Evolutionary conservation across 2,329 filamentous ascomycete species (phyloP).

Genomic region (Simplicillium sp.): DNA sequence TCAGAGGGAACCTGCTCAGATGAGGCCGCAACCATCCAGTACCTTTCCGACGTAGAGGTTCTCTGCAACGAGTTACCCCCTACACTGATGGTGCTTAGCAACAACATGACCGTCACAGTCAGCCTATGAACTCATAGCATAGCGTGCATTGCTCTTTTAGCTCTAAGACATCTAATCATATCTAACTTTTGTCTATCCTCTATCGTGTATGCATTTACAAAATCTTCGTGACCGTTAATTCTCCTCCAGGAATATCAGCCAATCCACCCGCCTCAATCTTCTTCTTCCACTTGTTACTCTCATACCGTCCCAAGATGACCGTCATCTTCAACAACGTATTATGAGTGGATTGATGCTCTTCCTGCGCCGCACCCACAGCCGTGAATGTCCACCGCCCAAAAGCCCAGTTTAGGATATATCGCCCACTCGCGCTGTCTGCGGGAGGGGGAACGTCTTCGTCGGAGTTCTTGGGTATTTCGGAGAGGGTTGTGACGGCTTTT

Average conservation of each 20-base stretch:
- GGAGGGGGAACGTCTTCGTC: slow-evolving; percentile 33
- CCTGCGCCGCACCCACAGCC: slow-evolving; percentile 28
- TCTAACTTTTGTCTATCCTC: not conserved
- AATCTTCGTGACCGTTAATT: slow-evolving; percentile 43
- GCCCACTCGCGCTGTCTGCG: slow-evolving; percentile 21
- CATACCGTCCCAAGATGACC: slow-evolving; percentile 62
- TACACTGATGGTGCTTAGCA: slow-evolving; percentile 70
- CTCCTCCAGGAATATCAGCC: slow-evolving; percentile 40
- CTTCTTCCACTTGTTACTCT: slow-evolving; percentile 70
- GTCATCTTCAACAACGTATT: slow-evolving; percentile 60
- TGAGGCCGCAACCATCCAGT: slow-evolving; percentile 61
- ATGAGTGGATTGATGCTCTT: slow-evolving; percentile 45
- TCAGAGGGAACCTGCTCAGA: slow-evolving; percentile 65
- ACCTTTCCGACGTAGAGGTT: slow-evolving; percentile 70
- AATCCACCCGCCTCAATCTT: slow-evolving; percentile 51
- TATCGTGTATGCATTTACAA: slow-evolving; percentile 18
- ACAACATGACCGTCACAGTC: slow-evolving; percentile 83
- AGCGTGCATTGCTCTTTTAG: slow-evolving; percentile 3
- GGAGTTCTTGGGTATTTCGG: slow-evolving; percentile 37
- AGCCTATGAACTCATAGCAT: slow-evolving; percentile 39
- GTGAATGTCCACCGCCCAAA: slow-evolving; percentile 95
- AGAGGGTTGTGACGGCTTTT: slow-evolving; percentile 56
- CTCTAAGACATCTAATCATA: not conserved
- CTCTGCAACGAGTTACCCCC: slow-evolving; percentile 70
- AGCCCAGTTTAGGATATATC: slow-evolving; percentile 96